These are phyloP conservation scores for Tolypocladium sp. DNA, from an alignment of 2,329 filamentous ascomycete genomes.

Conservation along the genomic window DNA sequence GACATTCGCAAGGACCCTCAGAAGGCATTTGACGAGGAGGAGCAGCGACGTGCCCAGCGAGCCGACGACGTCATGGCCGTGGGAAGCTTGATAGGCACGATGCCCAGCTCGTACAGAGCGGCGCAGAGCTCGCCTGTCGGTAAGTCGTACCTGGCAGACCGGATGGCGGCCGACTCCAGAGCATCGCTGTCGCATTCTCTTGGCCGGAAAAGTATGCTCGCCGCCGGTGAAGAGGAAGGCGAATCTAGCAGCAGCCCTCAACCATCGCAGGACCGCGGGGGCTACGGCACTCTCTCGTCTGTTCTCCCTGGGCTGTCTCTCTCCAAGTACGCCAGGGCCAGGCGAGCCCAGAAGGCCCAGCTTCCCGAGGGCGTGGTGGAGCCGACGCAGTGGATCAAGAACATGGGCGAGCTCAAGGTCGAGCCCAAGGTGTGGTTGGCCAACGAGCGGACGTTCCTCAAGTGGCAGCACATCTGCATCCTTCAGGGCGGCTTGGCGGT, in stretches of 20 bases:
- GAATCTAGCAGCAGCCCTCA: constrained; percentile 25
- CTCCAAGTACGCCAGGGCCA: constrained; percentile 60
- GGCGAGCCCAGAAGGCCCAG: constrained; percentile 38
- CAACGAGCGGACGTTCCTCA: constrained; percentile 96
- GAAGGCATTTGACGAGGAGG: constrained; percentile 82
- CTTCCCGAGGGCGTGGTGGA: constrained; percentile 84
- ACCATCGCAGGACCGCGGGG: constrained; percentile 16
- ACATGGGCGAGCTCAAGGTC: constrained; percentile 81
- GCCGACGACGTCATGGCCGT: constrained; percentile 85
- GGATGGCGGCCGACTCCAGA: constrained; percentile 37
- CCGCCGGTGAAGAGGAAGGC: constrained; percentile 23
- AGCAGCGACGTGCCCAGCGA: constrained; percentile 69
- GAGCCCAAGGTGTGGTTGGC: constrained; percentile 98
- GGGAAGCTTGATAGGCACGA: constrained; percentile 70
- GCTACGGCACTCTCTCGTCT: constrained; percentile 53
- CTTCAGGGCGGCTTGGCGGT: constrained; percentile 77
- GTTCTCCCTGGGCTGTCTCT: constrained; percentile 78
- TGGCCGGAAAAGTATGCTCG: constrained; percentile 13
- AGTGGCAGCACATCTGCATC: constrained; percentile 94
- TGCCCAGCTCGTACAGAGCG: constrained; percentile 44
- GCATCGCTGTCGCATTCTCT: constrained; percentile 19
- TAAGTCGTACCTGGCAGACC: constrained; percentile 54
- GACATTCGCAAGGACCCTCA: constrained; percentile 93
- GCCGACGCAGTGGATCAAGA: constrained; percentile 86
- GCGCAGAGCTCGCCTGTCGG: constrained; percentile 58